Base-by-base conservation (phyloP, 768 basidiomycete species). In the Suillus variegatus region DNA sequence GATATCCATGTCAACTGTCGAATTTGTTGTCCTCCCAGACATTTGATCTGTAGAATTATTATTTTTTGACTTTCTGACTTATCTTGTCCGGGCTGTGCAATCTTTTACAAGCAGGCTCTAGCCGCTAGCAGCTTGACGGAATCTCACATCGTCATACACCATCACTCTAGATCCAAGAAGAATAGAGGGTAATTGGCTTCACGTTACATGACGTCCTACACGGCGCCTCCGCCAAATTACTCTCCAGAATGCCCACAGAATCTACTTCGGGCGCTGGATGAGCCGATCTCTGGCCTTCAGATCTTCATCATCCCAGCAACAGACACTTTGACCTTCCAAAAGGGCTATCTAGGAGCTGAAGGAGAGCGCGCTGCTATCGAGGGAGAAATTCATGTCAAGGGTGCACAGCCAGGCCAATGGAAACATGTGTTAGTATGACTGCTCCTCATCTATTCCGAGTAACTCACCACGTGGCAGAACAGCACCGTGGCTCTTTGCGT, bases 371-470 rank as follows among this genome's bases (percentile, higher is more conserved):
- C 93, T 16, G 89, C 92, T 10, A 85, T 95, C 62, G 93, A 94
- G 72, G 94, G 94, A 56, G 94, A 95, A 73, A 82, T 95, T 20
- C 94, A 95, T 74, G 81, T 95, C 69, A 95, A 95, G 77, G 90
- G 86, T 64, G 82, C 82, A 43, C 82, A 84, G 64, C 78, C 81
- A 62, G 81, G 79, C 62, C 82, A 79, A 68, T 92, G 90, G 87
- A 76, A 79, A 64, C 86, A 86, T 80, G 80, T 93, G 93, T 93
- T 77, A 82, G 93, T 86, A 65, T 62, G 14, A 64, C 67, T 67
- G 62, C 47, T 62, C 64, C 60, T 65, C 49, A 52, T 36, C 40
- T 46, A 67, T 64, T 63, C 63, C 63, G 56, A 60, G 63, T 55
- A 60, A 44, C 66, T 67, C 64, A 67, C 63, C 62, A 28, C 4